phyloP scores from a whole-genome alignment of 352 stramenopile species.

The Globisporangium spiculum region DNA sequence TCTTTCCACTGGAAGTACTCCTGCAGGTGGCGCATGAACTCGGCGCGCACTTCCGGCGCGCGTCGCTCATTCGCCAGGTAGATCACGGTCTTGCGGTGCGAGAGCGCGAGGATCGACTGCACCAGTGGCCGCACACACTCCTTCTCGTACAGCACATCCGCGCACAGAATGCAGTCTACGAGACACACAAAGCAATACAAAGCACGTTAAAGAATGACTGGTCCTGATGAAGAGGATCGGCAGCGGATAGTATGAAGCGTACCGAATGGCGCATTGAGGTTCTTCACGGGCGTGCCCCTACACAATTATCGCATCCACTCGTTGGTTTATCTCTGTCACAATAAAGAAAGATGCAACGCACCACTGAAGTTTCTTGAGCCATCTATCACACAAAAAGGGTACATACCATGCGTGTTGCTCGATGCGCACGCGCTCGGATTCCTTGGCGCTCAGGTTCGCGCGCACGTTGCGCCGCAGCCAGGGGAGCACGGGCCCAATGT shows the following conservation, averaged over 20 bases:
- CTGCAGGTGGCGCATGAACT: conserved; percentile 67
- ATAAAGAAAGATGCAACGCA: no score
- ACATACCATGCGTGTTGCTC: conserved; percentile 55
- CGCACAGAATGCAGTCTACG: conserved; percentile 72
- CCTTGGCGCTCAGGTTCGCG: conserved; percentile 54
- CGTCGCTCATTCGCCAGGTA: conserved; percentile 77
- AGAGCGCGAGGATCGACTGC: conserved; percentile 74
- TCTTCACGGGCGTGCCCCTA: conserved; percentile 59
- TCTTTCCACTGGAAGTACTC: conserved; percentile 78
- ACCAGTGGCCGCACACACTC: conserved; percentile 68
- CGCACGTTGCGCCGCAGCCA: conserved; percentile 76
- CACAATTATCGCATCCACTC: neutral
- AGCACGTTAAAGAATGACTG: neutral
- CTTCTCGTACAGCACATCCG: conserved; percentile 83
- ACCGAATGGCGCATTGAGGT: conserved; percentile 58
- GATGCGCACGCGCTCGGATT: conserved; percentile 57
- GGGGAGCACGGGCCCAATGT: conserved; percentile 72
- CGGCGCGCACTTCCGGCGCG: conserved; percentile 48
- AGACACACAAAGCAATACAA: neutral
- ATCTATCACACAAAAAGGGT: no score
- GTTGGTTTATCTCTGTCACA: no score
- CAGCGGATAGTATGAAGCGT: neutral
- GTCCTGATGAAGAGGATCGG: neutral
- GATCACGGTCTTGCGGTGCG: conserved; percentile 75
- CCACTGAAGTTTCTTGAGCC: no score